Evolutionary conservation across 495 filamentous ascomycete genomes (phyloP).

Genomic region (Bathelium albidoporum): DNA sequence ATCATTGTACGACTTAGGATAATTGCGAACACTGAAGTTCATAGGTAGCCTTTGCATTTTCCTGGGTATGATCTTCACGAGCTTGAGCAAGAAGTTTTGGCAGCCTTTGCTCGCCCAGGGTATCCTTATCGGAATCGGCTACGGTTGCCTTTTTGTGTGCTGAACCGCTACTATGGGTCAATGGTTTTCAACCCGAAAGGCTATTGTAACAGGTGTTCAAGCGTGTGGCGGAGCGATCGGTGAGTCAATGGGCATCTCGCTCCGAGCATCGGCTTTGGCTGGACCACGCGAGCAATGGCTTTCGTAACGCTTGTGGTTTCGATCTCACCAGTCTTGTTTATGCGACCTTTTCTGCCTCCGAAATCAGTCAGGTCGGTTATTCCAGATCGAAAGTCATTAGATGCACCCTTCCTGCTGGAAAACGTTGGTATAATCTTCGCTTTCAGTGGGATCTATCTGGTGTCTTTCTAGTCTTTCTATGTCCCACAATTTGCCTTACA

Average conservation of each 20-base stretch:
- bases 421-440: neutral
- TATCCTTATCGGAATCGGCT: slow-evolving; percentile 58
- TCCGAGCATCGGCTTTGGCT: slow-evolving; percentile 57
- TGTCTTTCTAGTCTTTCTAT: neutral
- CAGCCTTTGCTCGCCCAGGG: slow-evolving; percentile 74
- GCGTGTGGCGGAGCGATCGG: slow-evolving; percentile 46
- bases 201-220: slow-evolving; percentile 56
- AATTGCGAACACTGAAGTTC: slow-evolving; percentile 35
- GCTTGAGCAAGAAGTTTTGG: slow-evolving; percentile 53
- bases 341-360: slow-evolving; percentile 36
- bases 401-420: neutral
- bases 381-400: neutral
- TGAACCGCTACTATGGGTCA: slow-evolving; percentile 53
- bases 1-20: slow-evolving; percentile 37
- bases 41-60: slow-evolving; percentile 59
- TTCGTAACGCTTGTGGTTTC: slow-evolving; percentile 35
- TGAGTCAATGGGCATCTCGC: neutral
- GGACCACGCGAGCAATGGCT: slow-evolving; percentile 42
- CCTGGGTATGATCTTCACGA: slow-evolving; percentile 43
- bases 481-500: neutral
- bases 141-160: slow-evolving; percentile 42
- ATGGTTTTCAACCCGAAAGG: slow-evolving; percentile 58
- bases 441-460: neutral
- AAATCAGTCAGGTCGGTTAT: slow-evolving; percentile 36
- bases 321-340: slow-evolving; percentile 42